Conservation (phyloP, 78 protist genomes). For the Dictyostelium purpureum region DNA sequence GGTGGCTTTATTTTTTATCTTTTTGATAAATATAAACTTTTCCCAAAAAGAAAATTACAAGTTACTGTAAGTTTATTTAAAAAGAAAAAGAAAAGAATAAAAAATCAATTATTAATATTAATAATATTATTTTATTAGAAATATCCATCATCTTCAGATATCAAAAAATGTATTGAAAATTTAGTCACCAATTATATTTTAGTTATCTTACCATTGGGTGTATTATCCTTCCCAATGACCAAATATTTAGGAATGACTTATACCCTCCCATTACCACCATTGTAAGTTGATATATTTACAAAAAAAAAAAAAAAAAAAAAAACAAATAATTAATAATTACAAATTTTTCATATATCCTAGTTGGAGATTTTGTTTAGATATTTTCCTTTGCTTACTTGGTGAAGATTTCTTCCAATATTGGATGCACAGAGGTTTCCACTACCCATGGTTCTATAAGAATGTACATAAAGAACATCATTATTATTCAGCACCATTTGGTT, state of each 20-base stretch:
- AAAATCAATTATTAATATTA: no score
- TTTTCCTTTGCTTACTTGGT: slow-evolving; percentile 38
- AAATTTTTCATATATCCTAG: not conserved
- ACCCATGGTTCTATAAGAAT: slow-evolving; percentile 65
- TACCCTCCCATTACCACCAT: slow-evolving; percentile 42
- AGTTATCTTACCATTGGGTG: slow-evolving; percentile 38
- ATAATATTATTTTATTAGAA: not conserved
- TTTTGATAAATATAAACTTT: slow-evolving; percentile 37
- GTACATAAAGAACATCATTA: slow-evolving; percentile 67
- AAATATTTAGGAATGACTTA: slow-evolving; percentile 23
- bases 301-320: not conserved
- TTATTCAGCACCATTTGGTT: slow-evolving; percentile 69
- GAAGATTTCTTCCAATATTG: slow-evolving; percentile 72
- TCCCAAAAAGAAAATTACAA: slow-evolving; percentile 42
- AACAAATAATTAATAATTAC: not conserved
- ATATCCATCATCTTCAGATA: slow-evolving; percentile 20
- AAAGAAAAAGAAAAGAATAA: no score
- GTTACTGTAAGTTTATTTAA: not conserved
- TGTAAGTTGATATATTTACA: not conserved
- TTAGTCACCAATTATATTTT: slow-evolving; percentile 24
- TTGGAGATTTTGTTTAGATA: slow-evolving; percentile 42
- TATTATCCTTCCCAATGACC: slow-evolving; percentile 21
- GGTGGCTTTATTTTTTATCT: slow-evolving; percentile 35
- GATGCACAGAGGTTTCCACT: slow-evolving; percentile 71
- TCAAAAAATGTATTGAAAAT: slow-evolving; percentile 34